Conservation (phyloP, 1,284 basidiomycete genomes). For the Cerrena zonata region DNA sequence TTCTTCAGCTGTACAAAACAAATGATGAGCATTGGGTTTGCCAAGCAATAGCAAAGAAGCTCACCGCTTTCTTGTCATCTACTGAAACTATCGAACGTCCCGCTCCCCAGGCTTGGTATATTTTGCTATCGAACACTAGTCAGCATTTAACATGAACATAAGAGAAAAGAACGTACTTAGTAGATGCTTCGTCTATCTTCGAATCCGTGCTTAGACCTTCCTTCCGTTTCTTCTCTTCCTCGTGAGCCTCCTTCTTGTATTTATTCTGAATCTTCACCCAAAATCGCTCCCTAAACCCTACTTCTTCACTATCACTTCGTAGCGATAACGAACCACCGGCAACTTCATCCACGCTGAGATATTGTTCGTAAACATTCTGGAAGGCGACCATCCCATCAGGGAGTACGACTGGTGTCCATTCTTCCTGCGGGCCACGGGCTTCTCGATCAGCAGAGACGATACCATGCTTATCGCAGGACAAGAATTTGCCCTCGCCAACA, state of each 20-base stretch:
- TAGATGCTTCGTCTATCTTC: constrained; percentile 60
- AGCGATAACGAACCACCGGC: constrained; percentile 74
- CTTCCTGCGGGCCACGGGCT: constrained; percentile 80
- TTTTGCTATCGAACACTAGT: constrained; percentile 44
- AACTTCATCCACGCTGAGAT: constrained; percentile 74
- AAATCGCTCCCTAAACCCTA: constrained; percentile 77
- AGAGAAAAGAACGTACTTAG: constrained; percentile 54
- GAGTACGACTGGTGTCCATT: constrained; percentile 75
- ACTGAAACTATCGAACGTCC: constrained; percentile 68
- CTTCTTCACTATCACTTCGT: constrained; percentile 76
- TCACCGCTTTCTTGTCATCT: constrained; percentile 68
- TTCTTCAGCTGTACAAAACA: constrained; percentile 64
- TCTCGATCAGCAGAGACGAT: constrained; percentile 76
- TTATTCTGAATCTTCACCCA: constrained; percentile 87
- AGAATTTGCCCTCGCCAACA: constrained; percentile 79
- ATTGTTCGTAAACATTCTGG: constrained; percentile 81
- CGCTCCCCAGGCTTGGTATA: constrained; percentile 85
- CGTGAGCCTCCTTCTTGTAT: constrained; percentile 80
- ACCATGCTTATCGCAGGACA: constrained; percentile 79
- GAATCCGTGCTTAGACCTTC: constrained; percentile 51
- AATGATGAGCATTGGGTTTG: too few species aligned
- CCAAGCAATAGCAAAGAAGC: constrained; percentile 20
- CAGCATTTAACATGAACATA: constrained; percentile 1
- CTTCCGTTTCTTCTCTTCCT: constrained; percentile 75
- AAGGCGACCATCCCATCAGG: constrained; percentile 78